These are phyloP conservation scores for Ocimum tenuiflorum DNA, from an alignment of 257 asterid genomes.

Conservation along the genomic window DNA sequence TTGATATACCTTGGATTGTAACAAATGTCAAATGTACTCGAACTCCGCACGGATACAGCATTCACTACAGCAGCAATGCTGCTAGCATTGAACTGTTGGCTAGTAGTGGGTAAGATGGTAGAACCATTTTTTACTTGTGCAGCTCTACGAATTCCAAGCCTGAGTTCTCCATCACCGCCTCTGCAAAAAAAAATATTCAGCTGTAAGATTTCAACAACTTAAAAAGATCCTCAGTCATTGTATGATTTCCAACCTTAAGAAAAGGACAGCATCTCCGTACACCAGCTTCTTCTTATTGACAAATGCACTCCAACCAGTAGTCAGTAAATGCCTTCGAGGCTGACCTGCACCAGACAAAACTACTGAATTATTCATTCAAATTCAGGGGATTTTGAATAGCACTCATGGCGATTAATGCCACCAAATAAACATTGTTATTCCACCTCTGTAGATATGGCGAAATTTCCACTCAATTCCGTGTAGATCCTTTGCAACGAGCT, in stretches of 20 bases:
- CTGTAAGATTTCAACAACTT: background rate
- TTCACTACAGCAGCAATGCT: conserved; percentile 50
- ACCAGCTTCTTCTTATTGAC: conserved; percentile 86
- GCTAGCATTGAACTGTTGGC: conserved; percentile 52
- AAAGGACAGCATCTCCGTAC: conserved; percentile 96
- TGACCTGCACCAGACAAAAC: conserved; percentile 56
- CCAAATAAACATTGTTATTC: background rate
- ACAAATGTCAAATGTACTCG: conserved; percentile 49
- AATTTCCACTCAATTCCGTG: conserved; percentile 91
- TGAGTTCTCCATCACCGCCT: conserved; percentile 91
- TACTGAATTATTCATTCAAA: background rate
- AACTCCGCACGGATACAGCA: conserved; percentile 48
- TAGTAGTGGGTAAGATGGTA: conserved; percentile 32
- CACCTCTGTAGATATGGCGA: conserved; percentile 93
- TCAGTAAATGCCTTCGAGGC: conserved; percentile 95
- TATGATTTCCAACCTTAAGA: conserved; percentile 49
- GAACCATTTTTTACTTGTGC: conserved; percentile 55
- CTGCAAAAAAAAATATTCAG: conserved; percentile 34
- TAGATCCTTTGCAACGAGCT: conserved; percentile 88
- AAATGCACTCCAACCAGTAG: conserved; percentile 99
- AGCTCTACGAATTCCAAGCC: conserved; percentile 96
- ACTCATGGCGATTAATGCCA: background rate
- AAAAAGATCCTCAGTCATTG: background rate
- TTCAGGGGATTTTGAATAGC: background rate
- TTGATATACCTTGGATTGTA: conserved; percentile 81